phyloP scores from a whole-genome alignment of 768 basidiomycete species.

The Tylopilus subfusipes region DNA sequence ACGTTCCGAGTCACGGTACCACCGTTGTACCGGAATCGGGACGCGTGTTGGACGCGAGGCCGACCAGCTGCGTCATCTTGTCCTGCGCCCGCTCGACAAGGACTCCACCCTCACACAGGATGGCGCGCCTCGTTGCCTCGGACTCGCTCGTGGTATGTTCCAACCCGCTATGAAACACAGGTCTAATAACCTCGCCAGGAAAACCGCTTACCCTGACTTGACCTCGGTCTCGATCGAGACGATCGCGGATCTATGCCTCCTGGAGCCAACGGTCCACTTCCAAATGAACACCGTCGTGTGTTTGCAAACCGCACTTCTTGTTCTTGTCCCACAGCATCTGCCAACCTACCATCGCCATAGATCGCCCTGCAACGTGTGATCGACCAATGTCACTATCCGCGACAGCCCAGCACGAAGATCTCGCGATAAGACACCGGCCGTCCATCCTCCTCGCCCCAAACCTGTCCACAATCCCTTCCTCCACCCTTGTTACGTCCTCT shows the following conservation, averaged over 20 bases:
- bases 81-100: neutral
- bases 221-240: slow-evolving; percentile 15
- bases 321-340: slow-evolving; percentile 13
- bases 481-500: slow-evolving; percentile 21
- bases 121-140: neutral
- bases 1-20: too few species aligned
- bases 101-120: slow-evolving; percentile 1
- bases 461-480: slow-evolving; percentile 29
- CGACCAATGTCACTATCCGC: slow-evolving; percentile 12
- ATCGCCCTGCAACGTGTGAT: slow-evolving; percentile 9
- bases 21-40: neutral
- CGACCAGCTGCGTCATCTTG: neutral
- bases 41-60: slow-evolving; percentile 2
- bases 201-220: neutral
- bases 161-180: neutral
- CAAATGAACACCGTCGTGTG: slow-evolving; percentile 19
- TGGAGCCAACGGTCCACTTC: slow-evolving; percentile 12
- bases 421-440: slow-evolving; percentile 3
- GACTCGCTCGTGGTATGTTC: neutral
- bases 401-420: slow-evolving; percentile 1
- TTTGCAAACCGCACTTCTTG: neutral
- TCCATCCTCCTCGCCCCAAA: slow-evolving; percentile 19
- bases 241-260: neutral
- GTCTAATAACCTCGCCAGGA: neutral
- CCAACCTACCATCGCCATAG: slow-evolving; percentile 1